Evolutionary conservation across 2,329 filamentous ascomycete species (phyloP).

Genomic region (Cytospora paraplurivora): DNA sequence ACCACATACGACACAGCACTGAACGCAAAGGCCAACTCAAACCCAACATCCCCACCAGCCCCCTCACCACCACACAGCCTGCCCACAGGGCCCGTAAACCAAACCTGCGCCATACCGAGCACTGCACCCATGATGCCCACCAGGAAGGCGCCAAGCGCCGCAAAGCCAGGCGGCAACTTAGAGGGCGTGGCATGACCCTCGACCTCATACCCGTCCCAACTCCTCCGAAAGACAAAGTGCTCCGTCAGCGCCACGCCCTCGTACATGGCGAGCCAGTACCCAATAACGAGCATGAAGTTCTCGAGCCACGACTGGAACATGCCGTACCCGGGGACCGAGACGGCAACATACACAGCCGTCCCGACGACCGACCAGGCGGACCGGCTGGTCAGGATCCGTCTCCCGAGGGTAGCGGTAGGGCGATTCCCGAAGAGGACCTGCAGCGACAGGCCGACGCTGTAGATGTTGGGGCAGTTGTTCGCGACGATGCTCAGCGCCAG

Average conservation of each 20-base stretch:
- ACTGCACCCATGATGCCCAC: slow-evolving; percentile 67
- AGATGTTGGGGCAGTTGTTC: slow-evolving; percentile 73
- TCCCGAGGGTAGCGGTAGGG: too few species aligned
- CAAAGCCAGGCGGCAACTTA: slow-evolving; percentile 64
- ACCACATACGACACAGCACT: slow-evolving; percentile 53
- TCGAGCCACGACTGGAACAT: slow-evolving; percentile 66
- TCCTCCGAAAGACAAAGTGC: slow-evolving; percentile 68
- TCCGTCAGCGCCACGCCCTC: slow-evolving; percentile 66
- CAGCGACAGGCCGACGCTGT: slow-evolving; percentile 68
- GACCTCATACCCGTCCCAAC: slow-evolving; percentile 53
- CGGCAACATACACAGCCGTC: slow-evolving; percentile 65
- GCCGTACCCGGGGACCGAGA: slow-evolving; percentile 69
- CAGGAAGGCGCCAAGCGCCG: slow-evolving; percentile 64
- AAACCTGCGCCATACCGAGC: slow-evolving; percentile 69
- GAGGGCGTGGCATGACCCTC: slow-evolving; percentile 59
- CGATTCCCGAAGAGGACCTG: slow-evolving; percentile 64
- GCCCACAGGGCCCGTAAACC: slow-evolving; percentile 70
- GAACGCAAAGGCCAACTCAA: slow-evolving; percentile 68
- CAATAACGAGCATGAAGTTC: slow-evolving; percentile 70
- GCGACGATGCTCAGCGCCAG: slow-evolving; percentile 68
- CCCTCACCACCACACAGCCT: slow-evolving; percentile 55
- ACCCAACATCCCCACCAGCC: slow-evolving; percentile 51
- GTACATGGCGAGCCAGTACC: slow-evolving; percentile 77
- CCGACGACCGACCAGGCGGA: slow-evolving; percentile 67
- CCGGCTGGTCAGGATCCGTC: slow-evolving; percentile 65